phyloP scores from a whole-genome alignment of 1,284 basidiomycete species.

The Papiliotrema laurentii region DNA sequence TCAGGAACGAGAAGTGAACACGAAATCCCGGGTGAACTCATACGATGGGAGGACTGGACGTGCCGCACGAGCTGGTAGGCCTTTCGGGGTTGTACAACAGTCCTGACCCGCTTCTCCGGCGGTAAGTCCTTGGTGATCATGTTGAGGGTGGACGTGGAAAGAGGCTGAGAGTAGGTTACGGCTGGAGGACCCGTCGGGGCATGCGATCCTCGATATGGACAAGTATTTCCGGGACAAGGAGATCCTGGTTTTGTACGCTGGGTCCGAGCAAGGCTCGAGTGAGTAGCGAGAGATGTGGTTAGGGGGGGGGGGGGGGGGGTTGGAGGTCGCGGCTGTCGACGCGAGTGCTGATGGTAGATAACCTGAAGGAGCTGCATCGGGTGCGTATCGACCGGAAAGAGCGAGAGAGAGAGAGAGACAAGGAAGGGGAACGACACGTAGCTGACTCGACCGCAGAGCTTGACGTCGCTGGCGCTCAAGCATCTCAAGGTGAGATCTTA shows the following conservation, averaged over 20 bases:
- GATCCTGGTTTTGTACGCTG: slow-evolving; percentile 45
- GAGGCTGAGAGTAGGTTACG: slow-evolving; percentile 30
- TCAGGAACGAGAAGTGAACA: too few species aligned
- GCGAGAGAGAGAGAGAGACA: background rate
- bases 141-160: background rate
- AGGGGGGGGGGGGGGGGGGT: background rate
- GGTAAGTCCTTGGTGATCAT: slow-evolving; percentile 22
- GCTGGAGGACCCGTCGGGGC: slow-evolving; percentile 39
- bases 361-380: slow-evolving; percentile 25
- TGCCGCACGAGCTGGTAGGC: slow-evolving; percentile 37
- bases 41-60: slow-evolving; percentile 10
- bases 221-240: slow-evolving; percentile 40
- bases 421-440: background rate
- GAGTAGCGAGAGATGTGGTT: slow-evolving; percentile 10
- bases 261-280: slow-evolving; percentile 38
- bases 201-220: slow-evolving; percentile 36
- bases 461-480: slow-evolving; percentile 28
- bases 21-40: too few species aligned
- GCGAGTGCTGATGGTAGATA: slow-evolving; percentile 15
- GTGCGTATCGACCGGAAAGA: slow-evolving; percentile 7
- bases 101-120: slow-evolving; percentile 41
- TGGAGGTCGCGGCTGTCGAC: background rate
- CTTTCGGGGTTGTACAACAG: slow-evolving; percentile 39
- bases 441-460: slow-evolving; percentile 19
- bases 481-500: slow-evolving; percentile 18